Evolutionary conservation across 805 yeast genomes (phyloP).

Genomic region (Zygosaccharomyces lentus): DNA sequence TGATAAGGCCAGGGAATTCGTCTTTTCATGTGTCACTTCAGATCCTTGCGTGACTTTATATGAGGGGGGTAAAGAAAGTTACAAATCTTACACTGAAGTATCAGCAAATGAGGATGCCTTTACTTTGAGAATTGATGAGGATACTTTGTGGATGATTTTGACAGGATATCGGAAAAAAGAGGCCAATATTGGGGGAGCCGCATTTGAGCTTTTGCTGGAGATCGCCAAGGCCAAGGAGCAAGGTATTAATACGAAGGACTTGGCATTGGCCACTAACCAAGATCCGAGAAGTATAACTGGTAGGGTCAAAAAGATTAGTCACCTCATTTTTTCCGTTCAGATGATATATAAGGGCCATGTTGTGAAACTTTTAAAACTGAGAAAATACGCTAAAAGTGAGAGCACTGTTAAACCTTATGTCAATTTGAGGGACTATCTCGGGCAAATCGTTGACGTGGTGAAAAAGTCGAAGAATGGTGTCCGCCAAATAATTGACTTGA

Average conservation of each 20-base stretch:
- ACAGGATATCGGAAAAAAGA: slow-evolving; percentile 54
- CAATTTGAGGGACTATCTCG: slow-evolving; percentile 29
- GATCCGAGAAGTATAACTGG: slow-evolving; percentile 68
- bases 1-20: slow-evolving; percentile 18
- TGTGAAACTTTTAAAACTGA: slow-evolving; percentile 51
- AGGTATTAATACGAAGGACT: slow-evolving; percentile 58
- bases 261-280: slow-evolving; percentile 56
- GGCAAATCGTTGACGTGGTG: slow-evolving; percentile 44
- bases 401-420: slow-evolving; percentile 23
- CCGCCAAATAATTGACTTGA: slow-evolving; percentile 57
- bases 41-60: slow-evolving; percentile 18
- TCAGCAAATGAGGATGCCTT: slow-evolving; percentile 8
- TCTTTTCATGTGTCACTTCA: slow-evolving; percentile 18
- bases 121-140: slow-evolving; percentile 41
- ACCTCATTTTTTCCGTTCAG: slow-evolving; percentile 43
- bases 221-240: slow-evolving; percentile 52
- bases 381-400: slow-evolving; percentile 37
- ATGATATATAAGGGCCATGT: slow-evolving; percentile 44
- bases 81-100: slow-evolving; percentile 3
- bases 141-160: slow-evolving; percentile 52
- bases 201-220: slow-evolving; percentile 52
- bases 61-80: slow-evolving; percentile 8
- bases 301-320: slow-evolving; percentile 53
- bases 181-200: slow-evolving; percentile 50
- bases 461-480: slow-evolving; percentile 57